Evolutionary conservation across 441 rosid species (phyloP), one percentile per base, ranked within the genome.

Genomic region (Erysimum pusillum): DNA sequence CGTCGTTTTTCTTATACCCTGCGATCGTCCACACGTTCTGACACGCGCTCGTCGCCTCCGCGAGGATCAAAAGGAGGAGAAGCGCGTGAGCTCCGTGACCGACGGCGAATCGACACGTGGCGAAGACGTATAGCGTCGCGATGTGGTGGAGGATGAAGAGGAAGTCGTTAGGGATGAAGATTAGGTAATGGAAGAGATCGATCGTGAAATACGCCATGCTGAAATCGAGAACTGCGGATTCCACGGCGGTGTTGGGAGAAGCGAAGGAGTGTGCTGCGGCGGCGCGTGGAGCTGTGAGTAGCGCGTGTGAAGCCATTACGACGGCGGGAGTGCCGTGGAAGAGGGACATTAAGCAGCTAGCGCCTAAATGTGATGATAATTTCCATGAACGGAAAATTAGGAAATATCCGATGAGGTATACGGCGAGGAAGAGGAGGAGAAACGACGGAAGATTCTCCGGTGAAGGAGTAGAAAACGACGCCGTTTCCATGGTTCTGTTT

Each of bases 71-170:
- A 6, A 94, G 81, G 13, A 75, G 76, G 7, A 91, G 88, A 58
- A 92, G 85, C 34, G 83, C 93, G 63, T 83, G 83, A 2, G 91
- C 94, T 13, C 99, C 97, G 3, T 69, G 76, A 9, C 53, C 78
- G 15, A 89, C 89, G n/a, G 81, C 14, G 79, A 77, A 92, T 0
- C 90, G 85, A 76, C 95, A 92, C 35, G 97, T 90, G 34, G 77
- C 72, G 45, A 92, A 62, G 5, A 92, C 97, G 72, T 87, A 92
- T 2, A 94, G 79, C 0, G 99, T 91, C 3, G 91, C 97, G 2
- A 88, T 17, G 67, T 94, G 99, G 80, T 92, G 99, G 83, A 89
- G 82, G 61, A 92, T 90, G 87, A 94, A 91, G 85, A 92, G 86
- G 71, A 73, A 56, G 31, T 89, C 93, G 53, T 18, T 63, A 3